Base-by-base conservation (phyloP, 2,329 filamentous ascomycete genomes). In the Exophiala phaeomuriformis region DNA sequence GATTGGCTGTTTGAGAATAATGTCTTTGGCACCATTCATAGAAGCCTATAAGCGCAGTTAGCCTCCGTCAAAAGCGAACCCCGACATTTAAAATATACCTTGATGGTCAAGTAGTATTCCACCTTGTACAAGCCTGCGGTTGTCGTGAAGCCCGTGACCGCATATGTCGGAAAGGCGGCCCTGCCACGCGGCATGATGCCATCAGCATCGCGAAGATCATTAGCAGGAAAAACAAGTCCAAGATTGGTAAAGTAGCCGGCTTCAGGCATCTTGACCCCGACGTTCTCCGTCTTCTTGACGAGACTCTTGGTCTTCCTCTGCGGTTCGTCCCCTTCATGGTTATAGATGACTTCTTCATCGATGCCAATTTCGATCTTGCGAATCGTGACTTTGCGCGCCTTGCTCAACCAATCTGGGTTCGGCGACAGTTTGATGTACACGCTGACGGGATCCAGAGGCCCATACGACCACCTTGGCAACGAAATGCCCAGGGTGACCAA, bases 291-390 rank as follows among this genome's bases (percentile, higher is more conserved):
- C 63, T 91, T 86, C 69, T 90, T 93, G 29, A 87, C 85, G 61
- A 98, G 75, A 52, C 84, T 86, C 70, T 95, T 96, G 62, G 89
- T 76, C 70, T 95, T 96, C 61, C 88, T 88, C 32, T 87, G 87
- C 30, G 90, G 90, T 67, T 97, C 93, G 66, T 97, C 93, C 46
- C 93, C 93, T 71, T 97, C 91, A 31, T 93, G 93, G 62, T 98
- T 97, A 72, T 88, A 98, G n/a, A 93, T 94, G 55, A 97, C 95
- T 68, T 97, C 91, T 71, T 98, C 93, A 66, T 97, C 93, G 63
- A 98, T 94, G 8, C 83, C 83, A 40, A 97, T 84, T 1, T 90
- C 95, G 62, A 98, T 93, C 66, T 93, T 93, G 66, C 90, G 85
- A 65, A 98, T 94, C 41, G 88, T 91, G 49, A 97, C 90, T 67